Evolutionary conservation across 345 rosid genomes (phyloP), one percentile per base, ranked within the genome.

Genomic region (Boechera retrofracta): DNA sequence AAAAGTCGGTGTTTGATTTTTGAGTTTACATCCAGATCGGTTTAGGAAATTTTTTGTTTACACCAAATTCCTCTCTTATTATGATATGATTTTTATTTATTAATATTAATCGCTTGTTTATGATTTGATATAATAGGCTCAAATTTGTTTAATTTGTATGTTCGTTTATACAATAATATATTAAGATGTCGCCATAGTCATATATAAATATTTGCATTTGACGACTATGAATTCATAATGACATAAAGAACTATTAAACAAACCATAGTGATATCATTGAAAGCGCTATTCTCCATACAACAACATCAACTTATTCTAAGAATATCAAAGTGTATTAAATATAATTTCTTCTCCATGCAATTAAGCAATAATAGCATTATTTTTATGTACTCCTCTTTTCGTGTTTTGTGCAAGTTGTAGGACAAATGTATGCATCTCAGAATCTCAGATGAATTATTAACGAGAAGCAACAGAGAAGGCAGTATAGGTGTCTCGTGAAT

Each of bases 361-460:
- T 70, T 52, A 68, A 33, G 69, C 79, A 74, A 65, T 74, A 74
- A 64, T 64, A 21, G 38, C 45, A 15, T 32, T 31, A 3, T 4
- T 64, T 72, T 73, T 29, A 7, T 39, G 7, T 73, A 51, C 2
- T 62, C 24, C 5, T 62, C 39, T 29, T 67, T 49, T 59, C 42
- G 62, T 54, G 60, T 51, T 39, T 55, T 57, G 69, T 68, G 73
- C 68, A 51, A 68, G 47, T 76, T 26, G 28, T 2, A 26, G 28
- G 28, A 26, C 68, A 51, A 68, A 38, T 76, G 74, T 39, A 9
- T 38, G 64, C 21, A 26, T 60, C 28, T 26, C 2, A 26, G 28
- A 26, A 5, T 63, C 49, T 69, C 57, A 62, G 64, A 76, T 69
- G 35, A 53, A 77, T 60, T 51, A 69, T 68, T 51, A 49, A 60